phyloP scores from a whole-genome alignment of 73 alveolate genomes.

The Durusdinium trenchii region DNA sequence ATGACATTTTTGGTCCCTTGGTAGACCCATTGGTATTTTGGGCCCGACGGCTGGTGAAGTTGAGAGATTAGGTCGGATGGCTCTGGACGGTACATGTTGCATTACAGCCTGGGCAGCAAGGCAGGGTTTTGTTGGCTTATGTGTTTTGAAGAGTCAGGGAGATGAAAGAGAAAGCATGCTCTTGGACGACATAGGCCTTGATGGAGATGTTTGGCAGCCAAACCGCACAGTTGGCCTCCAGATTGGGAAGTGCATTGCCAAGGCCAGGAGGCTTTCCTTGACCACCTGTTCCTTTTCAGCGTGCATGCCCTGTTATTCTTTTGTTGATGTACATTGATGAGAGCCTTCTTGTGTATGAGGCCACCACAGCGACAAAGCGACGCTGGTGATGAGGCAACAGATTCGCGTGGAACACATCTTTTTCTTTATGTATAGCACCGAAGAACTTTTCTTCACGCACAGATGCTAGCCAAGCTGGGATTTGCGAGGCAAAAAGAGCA shows the following conservation, averaged over 20 bases:
- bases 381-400: not conserved
- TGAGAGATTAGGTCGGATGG: too few relatives aligned
- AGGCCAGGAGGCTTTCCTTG: conserved; percentile 19
- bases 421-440: too few relatives aligned
- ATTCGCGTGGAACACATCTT: not conserved
- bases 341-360: not conserved
- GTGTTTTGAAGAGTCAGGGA: too few relatives aligned
- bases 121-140: too few relatives aligned
- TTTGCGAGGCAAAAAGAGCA: not conserved
- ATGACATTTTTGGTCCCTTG: too few relatives aligned
- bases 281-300: too few relatives aligned
- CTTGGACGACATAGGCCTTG: too few relatives aligned
- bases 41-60: not conserved
- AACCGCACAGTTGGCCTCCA: conserved; percentile 60
- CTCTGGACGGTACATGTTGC: not conserved
- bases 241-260: conserved; percentile 81
- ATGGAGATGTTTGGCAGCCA: conserved; percentile 95
- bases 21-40: not conserved
- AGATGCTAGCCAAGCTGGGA: too few relatives aligned
- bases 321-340: not conserved
- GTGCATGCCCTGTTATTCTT: too few relatives aligned
- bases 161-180: too few relatives aligned
- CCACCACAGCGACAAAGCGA: conserved; percentile 29
- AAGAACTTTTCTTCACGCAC: too few relatives aligned
- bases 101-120: conserved; percentile 43